Evolutionary conservation across 305 asterid species (phyloP).

Genomic region (Fraxinus xanthoxyloides): DNA sequence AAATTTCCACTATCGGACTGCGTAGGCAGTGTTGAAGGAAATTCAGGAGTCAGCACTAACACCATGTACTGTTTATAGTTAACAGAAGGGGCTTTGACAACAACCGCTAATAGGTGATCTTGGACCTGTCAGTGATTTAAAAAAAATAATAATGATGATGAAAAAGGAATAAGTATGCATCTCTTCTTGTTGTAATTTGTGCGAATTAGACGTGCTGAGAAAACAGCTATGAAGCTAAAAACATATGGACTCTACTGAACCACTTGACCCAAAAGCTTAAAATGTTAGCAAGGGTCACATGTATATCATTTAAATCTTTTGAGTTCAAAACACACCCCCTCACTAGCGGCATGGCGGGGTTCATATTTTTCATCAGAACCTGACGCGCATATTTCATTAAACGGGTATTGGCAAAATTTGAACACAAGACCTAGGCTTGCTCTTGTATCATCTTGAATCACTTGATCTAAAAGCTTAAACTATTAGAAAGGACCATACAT

Average conservation of each 20-base stretch:
- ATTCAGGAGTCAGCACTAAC: constrained; percentile 79
- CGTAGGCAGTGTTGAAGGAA: constrained; percentile 46
- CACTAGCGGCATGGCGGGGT: not conserved
- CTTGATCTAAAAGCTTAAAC: not conserved
- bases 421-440: not conserved
- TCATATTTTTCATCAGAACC: not conserved
- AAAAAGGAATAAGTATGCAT: constrained; percentile 10
- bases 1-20: constrained; percentile 35
- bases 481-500: not conserved
- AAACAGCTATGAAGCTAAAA: constrained; percentile 15
- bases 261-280: not conserved
- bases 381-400: not conserved
- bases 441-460: not conserved
- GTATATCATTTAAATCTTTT: not conserved
- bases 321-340: not conserved
- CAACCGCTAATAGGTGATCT: constrained; percentile 93
- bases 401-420: not conserved
- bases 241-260: not conserved
- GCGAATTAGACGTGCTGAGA: constrained; percentile 19
- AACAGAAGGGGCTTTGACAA: constrained; percentile 71
- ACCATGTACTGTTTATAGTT: constrained; percentile 71
- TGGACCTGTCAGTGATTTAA: constrained; percentile 58
- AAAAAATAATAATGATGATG: too few species aligned
- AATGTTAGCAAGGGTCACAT: not conserved
- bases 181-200: constrained; percentile 16